These are phyloP conservation scores for Umbellularia californica DNA, from an alignment of 164 flowering plant species.

Conservation along the genomic window DNA sequence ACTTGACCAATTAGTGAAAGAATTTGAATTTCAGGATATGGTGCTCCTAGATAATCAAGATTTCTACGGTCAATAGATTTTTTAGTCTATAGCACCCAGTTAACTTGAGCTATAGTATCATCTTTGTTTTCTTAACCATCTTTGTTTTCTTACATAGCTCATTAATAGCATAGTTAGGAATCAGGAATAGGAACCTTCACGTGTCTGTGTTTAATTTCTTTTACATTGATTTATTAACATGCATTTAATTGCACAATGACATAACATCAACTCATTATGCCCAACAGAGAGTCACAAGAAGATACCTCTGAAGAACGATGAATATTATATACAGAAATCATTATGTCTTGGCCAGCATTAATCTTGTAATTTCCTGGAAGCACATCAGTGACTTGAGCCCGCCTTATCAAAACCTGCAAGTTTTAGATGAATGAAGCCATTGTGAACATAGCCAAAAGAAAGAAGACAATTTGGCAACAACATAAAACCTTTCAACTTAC, in stretches of 20 bases:
- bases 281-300: conserved; percentile 2
- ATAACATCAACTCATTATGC: neutral
- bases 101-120: neutral
- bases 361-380: conserved; percentile 93
- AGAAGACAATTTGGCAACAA: neutral
- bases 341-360: conserved; percentile 87
- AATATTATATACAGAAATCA: conserved; percentile 94
- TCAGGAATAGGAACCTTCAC: too few relatives aligned
- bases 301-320: conserved; percentile 83
- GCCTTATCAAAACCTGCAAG: conserved; percentile 73
- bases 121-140: neutral
- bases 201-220: neutral
- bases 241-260: neutral
- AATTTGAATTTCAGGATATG: neutral
- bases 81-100: neutral
- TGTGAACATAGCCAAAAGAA: neutral
- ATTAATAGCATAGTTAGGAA: too few relatives aligned
- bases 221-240: neutral
- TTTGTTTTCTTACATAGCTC: neutral
- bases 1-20: too few relatives aligned
- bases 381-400: conserved; percentile 69
- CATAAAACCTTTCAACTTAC: conserved; percentile 42
- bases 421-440: neutral
- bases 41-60: neutral
- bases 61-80: neutral